phyloP scores from a whole-genome alignment of 208 protist genomes.

The Acanthamoeba polyphaga region DNA sequence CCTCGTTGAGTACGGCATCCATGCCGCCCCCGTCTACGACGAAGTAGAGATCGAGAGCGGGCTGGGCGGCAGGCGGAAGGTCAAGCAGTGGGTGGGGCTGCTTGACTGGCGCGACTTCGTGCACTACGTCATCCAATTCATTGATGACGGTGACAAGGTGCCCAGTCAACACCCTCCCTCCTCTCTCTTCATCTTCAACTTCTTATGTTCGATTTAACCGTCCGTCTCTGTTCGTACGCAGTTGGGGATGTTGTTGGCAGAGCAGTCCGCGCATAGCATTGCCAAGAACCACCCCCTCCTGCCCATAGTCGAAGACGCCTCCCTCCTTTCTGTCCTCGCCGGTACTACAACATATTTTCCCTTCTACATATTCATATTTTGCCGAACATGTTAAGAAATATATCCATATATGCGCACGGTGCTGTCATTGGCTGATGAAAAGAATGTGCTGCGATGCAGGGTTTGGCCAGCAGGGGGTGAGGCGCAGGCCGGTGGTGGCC shows the following conservation, averaged over 20 bases:
- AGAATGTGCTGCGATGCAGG: not conserved
- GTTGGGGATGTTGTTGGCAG: not conserved
- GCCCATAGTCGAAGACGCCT: not conserved
- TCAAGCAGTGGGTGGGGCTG: conserved; percentile 25
- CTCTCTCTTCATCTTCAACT: too few relatives aligned
- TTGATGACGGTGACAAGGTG: not conserved
- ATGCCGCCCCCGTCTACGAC: conserved; percentile 56
- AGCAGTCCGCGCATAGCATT: not conserved
- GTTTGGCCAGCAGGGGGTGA: not conserved
- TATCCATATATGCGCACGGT: too few relatives aligned
- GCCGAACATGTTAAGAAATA: too few relatives aligned
- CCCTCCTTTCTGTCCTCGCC: not conserved
- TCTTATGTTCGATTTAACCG: too few relatives aligned
- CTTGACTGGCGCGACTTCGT: conserved; percentile 60
- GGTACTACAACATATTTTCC: too few relatives aligned
- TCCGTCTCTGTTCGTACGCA: too few relatives aligned
- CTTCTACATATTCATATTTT: too few relatives aligned
- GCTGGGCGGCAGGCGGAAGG: not conserved
- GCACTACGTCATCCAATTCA: not conserved
- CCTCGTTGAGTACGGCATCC: conserved; percentile 32
- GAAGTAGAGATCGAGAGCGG: not conserved
- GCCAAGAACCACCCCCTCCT: not conserved
- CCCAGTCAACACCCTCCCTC: too few relatives aligned
- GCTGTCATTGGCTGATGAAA: too few relatives aligned
- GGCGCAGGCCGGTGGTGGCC: not conserved